Evolutionary conservation across 2,329 filamentous ascomycete genomes (phyloP).

Genomic region (Clarireedia monteithiana): DNA sequence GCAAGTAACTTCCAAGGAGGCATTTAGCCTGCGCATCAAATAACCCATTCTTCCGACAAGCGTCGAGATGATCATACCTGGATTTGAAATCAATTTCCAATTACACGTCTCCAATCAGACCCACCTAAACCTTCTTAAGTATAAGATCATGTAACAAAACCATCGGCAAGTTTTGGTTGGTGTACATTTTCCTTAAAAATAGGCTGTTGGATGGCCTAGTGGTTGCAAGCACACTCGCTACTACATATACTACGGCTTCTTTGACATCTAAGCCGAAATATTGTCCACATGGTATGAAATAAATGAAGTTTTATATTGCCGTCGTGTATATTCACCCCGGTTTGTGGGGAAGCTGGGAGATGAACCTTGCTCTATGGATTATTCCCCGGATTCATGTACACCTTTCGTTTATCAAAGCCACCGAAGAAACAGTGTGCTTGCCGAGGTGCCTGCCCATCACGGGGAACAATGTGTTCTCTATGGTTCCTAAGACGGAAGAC

Average conservation of each 20-base stretch:
- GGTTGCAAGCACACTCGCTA: no score
- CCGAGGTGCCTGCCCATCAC: no score
- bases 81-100: background rate
- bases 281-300: constrained; percentile 1
- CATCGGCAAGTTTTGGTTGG: background rate
- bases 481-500: no score
- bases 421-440: no score
- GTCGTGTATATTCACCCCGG: background rate
- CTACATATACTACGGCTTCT: background rate
- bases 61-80: background rate
- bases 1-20: background rate
- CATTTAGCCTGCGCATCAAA: background rate
- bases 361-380: background rate
- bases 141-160: no score
- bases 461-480: no score
- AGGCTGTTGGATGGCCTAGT: background rate
- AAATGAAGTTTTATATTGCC: background rate
- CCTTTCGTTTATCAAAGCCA: no score
- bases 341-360: background rate
- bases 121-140: background rate
- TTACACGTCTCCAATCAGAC: background rate
- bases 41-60: background rate
- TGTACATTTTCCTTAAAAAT: background rate
- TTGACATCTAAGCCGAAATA: background rate
- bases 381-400: background rate